Base-by-base conservation (phyloP, 1,139 yeast species). In the Groenewaldozyma auringiensis region DNA sequence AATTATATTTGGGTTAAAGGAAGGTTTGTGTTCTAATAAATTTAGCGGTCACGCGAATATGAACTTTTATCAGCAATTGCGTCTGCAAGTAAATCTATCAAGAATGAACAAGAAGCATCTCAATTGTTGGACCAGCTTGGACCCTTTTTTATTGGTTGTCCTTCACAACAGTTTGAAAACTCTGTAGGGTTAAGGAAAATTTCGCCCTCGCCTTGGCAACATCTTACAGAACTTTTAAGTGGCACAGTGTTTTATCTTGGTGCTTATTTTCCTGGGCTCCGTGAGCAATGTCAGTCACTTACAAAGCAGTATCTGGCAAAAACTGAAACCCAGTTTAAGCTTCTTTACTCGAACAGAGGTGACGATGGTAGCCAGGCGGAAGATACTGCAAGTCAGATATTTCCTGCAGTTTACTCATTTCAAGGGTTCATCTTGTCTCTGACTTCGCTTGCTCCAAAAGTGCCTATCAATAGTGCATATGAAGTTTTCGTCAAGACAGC, bases 11-110 rank as follows among this genome's bases (percentile, higher is more conserved):
- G 11, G 51, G 47, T 2, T 34, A 52, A 34, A 56, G 61, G 25
- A 60, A 57, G 55, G 58, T 54, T 46, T 27, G 62, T 48, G 37
- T n/a, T 13, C n/a, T n/a, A n/a, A n/a, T n/a, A n/a, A n/a, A n/a
- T 33, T n/a, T 51, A 50, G 63, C 61, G 54, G 43, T 63, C 54
- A 32, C 75, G 75, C 45, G 95, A 87, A 60, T 74, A 80, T 57
- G 95, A 88, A 58, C 78, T 82, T 3, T 65, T 88, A 47, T 58
- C 80, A 44, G 86, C 95, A 0, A 65, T 87, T 22, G 77, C 85
- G 46, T 72, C 72, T 21, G 70, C 86, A 17, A 72, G 81, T 6
- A 53, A 63, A 2, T 59, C 57, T 33, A 70, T 78, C 9, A 59
- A 67, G 48, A 69, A 70, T 43, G 58, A 64, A 18, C 61, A 59